Conservation (phyloP, 371 early-diverging fungal genomes). For the Zychaea mexicana region DNA sequence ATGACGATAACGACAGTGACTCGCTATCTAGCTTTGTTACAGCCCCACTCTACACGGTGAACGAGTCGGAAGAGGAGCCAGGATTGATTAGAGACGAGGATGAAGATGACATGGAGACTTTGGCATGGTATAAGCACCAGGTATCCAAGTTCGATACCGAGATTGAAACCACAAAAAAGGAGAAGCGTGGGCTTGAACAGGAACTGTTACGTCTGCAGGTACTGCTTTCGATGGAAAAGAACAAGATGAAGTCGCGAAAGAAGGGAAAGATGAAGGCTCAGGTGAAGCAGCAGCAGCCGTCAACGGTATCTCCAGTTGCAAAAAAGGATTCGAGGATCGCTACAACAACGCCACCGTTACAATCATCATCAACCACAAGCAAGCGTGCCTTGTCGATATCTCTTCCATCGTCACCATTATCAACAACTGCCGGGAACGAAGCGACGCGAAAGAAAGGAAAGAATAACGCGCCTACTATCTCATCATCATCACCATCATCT, state of each 20-base stretch:
- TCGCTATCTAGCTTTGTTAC: conserved; percentile 14
- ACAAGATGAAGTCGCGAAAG: neutral
- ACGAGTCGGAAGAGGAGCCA: conserved; percentile 9
- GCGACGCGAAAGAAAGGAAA: neutral
- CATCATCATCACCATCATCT: too few species aligned
- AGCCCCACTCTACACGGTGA: neutral
- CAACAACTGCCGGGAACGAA: neutral
- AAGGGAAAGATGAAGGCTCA: neutral
- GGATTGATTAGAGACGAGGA: conserved; percentile 5
- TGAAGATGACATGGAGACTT: conserved; percentile 5
- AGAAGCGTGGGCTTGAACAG: conserved; percentile 2
- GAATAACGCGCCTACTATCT: too few species aligned
- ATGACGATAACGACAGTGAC: neutral
- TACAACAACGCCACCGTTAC: neutral
- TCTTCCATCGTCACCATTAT: neutral
- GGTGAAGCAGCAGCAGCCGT: neutral
- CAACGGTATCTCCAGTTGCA: neutral
- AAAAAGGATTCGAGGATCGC: neutral
- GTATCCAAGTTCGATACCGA: neutral
- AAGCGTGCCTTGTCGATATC: neutral
- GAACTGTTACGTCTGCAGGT: conserved; percentile 16
- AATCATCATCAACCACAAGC: neutral
- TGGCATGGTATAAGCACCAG: conserved; percentile 7
- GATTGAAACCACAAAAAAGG: neutral
- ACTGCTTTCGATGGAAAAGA: conserved; percentile 7